Evolutionary conservation across 2,329 filamentous ascomycete genomes (phyloP).

Genomic region (Grosmannia serpens): DNA sequence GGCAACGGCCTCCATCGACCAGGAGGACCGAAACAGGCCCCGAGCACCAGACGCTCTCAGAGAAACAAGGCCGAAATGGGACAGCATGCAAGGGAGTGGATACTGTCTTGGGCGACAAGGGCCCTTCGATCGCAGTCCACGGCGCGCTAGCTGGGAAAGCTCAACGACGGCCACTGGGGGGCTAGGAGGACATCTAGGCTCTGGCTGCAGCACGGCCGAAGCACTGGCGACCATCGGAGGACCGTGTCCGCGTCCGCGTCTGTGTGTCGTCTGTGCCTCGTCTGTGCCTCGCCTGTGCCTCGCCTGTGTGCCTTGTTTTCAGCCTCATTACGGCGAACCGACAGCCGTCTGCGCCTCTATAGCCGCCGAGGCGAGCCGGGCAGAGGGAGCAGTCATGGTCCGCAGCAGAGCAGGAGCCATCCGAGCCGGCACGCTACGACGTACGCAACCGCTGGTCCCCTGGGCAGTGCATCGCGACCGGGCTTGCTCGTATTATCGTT

Average conservation of each 20-base stretch:
- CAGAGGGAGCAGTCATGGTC: not conserved
- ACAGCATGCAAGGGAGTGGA: not conserved
- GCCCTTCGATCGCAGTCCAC: not conserved
- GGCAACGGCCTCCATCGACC: too few relatives aligned
- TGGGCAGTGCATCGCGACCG: too few relatives aligned
- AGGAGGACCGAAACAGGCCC: too few relatives aligned
- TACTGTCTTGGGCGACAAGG: not conserved
- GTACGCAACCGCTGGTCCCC: not conserved
- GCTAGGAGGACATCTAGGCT: not conserved
- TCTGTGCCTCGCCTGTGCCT: too few relatives aligned
- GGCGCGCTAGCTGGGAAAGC: not conserved
- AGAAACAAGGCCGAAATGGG: not conserved
- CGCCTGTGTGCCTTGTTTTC: not conserved
- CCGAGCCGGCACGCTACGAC: not conserved
- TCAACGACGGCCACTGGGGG: not conserved
- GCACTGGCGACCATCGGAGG: not conserved
- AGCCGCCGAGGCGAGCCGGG: not conserved
- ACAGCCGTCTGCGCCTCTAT: too few relatives aligned
- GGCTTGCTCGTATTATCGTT: too few relatives aligned
- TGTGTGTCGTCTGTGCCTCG: not conserved
- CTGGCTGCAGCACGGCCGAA: not conserved
- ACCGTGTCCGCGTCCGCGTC: not conserved
- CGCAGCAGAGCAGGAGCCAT: not conserved
- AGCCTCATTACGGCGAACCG: not conserved
- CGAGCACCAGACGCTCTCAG: too few relatives aligned